Conservation (phyloP, 2,329 filamentous ascomycete species). For the Exutisphaerella laricina region DNA sequence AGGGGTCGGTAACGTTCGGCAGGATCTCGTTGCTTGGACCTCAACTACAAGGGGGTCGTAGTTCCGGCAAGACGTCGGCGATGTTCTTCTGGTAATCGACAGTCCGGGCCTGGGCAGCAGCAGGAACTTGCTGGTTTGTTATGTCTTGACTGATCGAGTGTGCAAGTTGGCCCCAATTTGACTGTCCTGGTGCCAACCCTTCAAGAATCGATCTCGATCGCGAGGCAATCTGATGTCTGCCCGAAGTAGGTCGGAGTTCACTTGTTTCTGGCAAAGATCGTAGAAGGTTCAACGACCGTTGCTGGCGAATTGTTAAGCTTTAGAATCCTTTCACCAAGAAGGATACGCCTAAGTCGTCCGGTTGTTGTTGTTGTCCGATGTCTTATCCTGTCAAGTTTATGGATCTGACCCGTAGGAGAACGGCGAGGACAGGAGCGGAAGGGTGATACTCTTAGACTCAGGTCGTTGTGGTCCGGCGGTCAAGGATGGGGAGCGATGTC, state of each 20-base stretch:
- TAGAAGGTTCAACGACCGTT: slow-evolving; percentile 6
- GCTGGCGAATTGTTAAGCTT: slow-evolving; percentile 2
- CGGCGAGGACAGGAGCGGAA: neutral
- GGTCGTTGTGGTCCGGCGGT: too few species aligned
- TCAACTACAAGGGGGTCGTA: too few species aligned
- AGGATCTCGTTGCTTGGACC: too few species aligned
- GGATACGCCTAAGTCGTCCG: neutral
- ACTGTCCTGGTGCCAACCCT: neutral
- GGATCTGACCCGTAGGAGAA: neutral
- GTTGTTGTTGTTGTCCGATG: neutral
- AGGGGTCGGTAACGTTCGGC: too few species aligned
- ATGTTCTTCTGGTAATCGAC: neutral
- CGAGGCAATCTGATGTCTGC: neutral
- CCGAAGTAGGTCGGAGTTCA: neutral
- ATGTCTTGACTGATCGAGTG: neutral
- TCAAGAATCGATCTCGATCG: neutral
- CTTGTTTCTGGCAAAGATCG: slow-evolving; percentile 2
- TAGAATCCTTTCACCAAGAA: neutral
- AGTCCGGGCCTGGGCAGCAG: slow-evolving; percentile 50
- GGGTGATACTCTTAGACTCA: too few species aligned
- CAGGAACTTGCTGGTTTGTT: slow-evolving; percentile 35
- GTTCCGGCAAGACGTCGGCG: neutral
- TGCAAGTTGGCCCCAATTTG: neutral
- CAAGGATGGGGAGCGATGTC: neutral
- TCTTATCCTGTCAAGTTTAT: neutral